Evolutionary conservation across 2,329 filamentous ascomycete genomes (phyloP), one percentile per base, ranked within the genome.

Genomic region (Lachnellula hyalina): DNA sequence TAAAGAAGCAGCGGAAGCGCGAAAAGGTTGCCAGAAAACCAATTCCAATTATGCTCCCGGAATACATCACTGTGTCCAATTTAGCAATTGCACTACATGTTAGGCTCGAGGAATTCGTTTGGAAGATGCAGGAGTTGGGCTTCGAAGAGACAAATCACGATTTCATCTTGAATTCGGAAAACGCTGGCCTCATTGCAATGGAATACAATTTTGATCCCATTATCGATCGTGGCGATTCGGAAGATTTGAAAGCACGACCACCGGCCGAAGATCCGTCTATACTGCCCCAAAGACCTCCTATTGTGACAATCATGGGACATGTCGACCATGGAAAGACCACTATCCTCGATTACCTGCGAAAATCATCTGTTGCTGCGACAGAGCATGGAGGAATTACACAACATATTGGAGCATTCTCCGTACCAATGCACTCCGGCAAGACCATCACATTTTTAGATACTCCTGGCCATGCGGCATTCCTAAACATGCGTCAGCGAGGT

Each of bases 321-420:
- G 94, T 99, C 64, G 95, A 99, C 69, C 94, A 99, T 70, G 94
- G 94, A 52, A 99, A 99, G 75, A 99, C 94, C 0, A 99, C 95
- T 0, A 85, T 99, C 42, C 78, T 99, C 9, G 94, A 99, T 69
- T 97, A 86, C 74, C 77, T 99, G 45, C 88, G 94, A 38, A 95
- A 96, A 65, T 94, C 92, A 1, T 96, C 91, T 6, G 84, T 99
- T 44, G 95, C 87, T 42, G 90, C 90, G 5, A 84, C 87, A 52
- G 94, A 99, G 70, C 92, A 96, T 68, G 94, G 94, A 59, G 94
- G 94, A 36, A 99, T 99, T 68, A 99, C 94, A 0, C 94, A 99
- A 71, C 94, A 99, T 68, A 99, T 99, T 62, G 95, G 94, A 71
- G 94, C 94, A 15, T 99, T 99, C 74, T 91, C 91, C 6, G 94